Evolutionary conservation across 2,329 filamentous ascomycete genomes (phyloP).

Genomic region (Knufia fluminis): DNA sequence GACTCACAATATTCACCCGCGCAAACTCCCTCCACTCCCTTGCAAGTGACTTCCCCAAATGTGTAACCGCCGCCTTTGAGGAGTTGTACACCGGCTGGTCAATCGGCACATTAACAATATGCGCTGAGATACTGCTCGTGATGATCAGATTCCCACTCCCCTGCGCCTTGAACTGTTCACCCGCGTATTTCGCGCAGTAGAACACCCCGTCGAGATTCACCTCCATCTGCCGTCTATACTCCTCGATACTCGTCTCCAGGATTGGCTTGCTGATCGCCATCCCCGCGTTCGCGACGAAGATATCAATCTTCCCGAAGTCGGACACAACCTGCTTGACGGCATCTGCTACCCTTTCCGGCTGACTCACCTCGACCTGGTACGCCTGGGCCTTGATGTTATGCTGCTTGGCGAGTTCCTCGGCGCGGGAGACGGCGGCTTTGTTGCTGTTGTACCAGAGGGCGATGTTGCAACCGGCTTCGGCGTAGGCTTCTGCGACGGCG

Average conservation of each 20-base stretch:
- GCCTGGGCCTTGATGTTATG: slow-evolving; percentile 28
- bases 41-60: slow-evolving; percentile 48
- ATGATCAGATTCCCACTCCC: slow-evolving; percentile 45
- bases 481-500: slow-evolving; percentile 33
- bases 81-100: slow-evolving; percentile 51
- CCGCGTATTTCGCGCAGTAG: slow-evolving; percentile 37
- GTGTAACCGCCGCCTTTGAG: slow-evolving; percentile 47
- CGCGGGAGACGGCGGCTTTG: slow-evolving; percentile 19
- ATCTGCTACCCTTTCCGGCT: slow-evolving; percentile 20
- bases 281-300: slow-evolving; percentile 40
- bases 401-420: slow-evolving; percentile 23
- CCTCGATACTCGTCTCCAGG: slow-evolving; percentile 44
- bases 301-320: slow-evolving; percentile 37
- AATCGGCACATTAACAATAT: slow-evolving; percentile 44
- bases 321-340: slow-evolving; percentile 27
- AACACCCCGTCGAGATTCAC: slow-evolving; percentile 47
- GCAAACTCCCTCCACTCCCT: slow-evolving; percentile 51
- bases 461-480: slow-evolving; percentile 32
- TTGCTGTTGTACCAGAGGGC: slow-evolving; percentile 29
- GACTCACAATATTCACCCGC: slow-evolving; percentile 47
- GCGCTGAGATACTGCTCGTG: slow-evolving; percentile 42
- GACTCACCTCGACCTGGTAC: slow-evolving; percentile 28
- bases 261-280: slow-evolving; percentile 48
- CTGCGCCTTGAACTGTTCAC: slow-evolving; percentile 37
- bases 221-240: slow-evolving; percentile 44